Conservation (phyloP, 495 filamentous ascomycete genomes). For the Penicillium goetzii region DNA sequence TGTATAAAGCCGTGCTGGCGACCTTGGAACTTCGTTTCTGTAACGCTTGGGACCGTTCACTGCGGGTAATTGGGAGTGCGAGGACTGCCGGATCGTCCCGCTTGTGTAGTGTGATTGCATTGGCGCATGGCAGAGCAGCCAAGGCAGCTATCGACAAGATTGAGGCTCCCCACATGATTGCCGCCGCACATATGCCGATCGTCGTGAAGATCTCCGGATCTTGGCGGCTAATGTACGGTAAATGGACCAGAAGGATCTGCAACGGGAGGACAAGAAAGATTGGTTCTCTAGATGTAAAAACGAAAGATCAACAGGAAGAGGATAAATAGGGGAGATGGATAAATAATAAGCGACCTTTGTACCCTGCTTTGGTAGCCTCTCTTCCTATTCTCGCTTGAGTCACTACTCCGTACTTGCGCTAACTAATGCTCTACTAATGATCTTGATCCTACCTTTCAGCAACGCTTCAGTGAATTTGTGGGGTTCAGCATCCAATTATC, state of each 20-base stretch:
- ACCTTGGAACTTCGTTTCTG: slow-evolving; percentile 47
- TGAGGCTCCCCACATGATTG: neutral
- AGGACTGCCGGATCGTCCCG: slow-evolving; percentile 48
- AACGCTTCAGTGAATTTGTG: neutral
- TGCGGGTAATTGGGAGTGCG: slow-evolving; percentile 45
- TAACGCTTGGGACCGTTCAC: slow-evolving; percentile 28
- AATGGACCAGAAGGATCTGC: neutral
- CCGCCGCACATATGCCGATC: neutral
- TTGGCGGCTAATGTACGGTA: too few relatives aligned
- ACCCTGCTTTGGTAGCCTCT: neutral
- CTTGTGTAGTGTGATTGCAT: slow-evolving; percentile 31
- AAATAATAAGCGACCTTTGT: neutral
- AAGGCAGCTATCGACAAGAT: slow-evolving; percentile 20
- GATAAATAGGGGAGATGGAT: neutral
- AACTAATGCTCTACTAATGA: neutral
- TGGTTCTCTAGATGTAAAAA: neutral
- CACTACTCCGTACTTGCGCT: neutral
- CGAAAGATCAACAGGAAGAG: neutral
- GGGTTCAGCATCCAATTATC: neutral
- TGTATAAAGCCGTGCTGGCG: slow-evolving; percentile 21
- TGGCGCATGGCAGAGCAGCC: slow-evolving; percentile 21
- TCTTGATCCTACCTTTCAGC: neutral
- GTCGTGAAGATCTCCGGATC: neutral
- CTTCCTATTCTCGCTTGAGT: neutral
- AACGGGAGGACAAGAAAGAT: neutral